These are phyloP conservation scores for Mercurialis annua DNA, from an alignment of 345 rosid genomes.

Conservation along the genomic window DNA sequence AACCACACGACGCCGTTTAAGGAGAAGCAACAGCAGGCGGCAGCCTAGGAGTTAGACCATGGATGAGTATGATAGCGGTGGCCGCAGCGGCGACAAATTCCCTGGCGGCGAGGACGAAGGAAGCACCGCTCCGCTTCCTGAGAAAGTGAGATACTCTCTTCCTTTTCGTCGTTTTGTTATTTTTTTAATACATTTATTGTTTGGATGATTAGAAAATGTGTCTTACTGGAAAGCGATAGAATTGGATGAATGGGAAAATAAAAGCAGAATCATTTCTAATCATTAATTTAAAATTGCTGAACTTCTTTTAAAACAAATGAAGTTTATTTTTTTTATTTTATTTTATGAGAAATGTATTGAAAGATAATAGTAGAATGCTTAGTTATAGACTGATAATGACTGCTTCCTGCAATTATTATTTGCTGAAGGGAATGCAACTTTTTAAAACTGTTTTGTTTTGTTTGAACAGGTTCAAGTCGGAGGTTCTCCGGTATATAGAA, in stretches of 20 bases:
- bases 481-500: constrained; percentile 71
- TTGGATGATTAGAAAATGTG: not conserved
- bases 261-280: no score
- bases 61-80: constrained; percentile 74
- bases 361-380: no score
- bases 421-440: not conserved
- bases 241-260: not conserved
- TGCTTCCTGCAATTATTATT: not conserved
- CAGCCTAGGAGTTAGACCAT: constrained; percentile 44
- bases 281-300: no score
- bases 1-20: constrained; percentile 22
- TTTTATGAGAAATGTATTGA: not conserved
- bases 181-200: not conserved
- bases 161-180: not conserved
- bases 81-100: constrained; percentile 55
- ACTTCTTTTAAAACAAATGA: no score
- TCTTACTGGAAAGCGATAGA: not conserved
- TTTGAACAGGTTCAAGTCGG: constrained; percentile 74
- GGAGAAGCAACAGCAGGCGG: constrained; percentile 32
- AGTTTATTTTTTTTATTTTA: not conserved
- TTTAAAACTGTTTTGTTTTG: constrained; percentile 11
- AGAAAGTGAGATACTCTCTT: constrained; percentile 45
- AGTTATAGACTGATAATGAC: not conserved
- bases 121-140: constrained; percentile 83
- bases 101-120: constrained; percentile 81